Conservation (phyloP, 805 yeast genomes). For the Metschnikowia arizonensis region DNA sequence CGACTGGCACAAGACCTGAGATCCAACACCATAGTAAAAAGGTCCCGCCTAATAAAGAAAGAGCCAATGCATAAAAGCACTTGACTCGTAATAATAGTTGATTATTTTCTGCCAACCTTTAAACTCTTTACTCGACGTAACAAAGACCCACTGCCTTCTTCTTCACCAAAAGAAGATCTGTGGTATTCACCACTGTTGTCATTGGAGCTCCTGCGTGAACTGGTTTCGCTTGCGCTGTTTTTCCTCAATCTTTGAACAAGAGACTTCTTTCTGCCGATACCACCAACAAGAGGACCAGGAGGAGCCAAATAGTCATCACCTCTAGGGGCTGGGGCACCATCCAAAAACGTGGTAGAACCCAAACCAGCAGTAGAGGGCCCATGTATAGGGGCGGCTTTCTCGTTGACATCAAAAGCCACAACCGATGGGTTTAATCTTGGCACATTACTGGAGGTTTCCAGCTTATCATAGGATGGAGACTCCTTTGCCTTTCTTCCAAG, state of each 20-base stretch:
- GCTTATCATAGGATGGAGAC: constrained; percentile 16
- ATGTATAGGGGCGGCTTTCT: constrained; percentile 69
- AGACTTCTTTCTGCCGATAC: constrained; percentile 79
- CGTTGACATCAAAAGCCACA: constrained; percentile 66
- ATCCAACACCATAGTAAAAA: not conserved
- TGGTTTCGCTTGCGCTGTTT: constrained; percentile 30
- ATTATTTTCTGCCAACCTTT: constrained; percentile 60
- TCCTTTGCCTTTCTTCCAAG: constrained; percentile 26
- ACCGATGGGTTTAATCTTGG: constrained; percentile 52
- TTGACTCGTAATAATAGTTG: not conserved
- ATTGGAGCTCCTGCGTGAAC: constrained; percentile 30
- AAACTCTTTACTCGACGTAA: constrained; percentile 85
- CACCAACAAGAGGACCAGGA: constrained; percentile 27
- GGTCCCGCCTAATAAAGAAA: not conserved
- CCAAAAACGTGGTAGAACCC: constrained; percentile 87
- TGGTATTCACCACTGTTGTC: constrained; percentile 19
- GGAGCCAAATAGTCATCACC: constrained; percentile 25
- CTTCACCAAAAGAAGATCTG: constrained; percentile 16
- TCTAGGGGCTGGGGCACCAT: constrained; percentile 90
- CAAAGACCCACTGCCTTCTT: constrained; percentile 39
- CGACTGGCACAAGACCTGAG: not conserved
- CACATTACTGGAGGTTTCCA: constrained; percentile 24
- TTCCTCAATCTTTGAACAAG: constrained; percentile 61
- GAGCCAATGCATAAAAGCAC: not conserved
- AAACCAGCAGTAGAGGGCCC: constrained; percentile 85